Evolutionary conservation across 192 early-diverging fungal species (phyloP), one percentile per base, ranked within the genome.

Genomic region (Umbelopsis isabellina): DNA sequence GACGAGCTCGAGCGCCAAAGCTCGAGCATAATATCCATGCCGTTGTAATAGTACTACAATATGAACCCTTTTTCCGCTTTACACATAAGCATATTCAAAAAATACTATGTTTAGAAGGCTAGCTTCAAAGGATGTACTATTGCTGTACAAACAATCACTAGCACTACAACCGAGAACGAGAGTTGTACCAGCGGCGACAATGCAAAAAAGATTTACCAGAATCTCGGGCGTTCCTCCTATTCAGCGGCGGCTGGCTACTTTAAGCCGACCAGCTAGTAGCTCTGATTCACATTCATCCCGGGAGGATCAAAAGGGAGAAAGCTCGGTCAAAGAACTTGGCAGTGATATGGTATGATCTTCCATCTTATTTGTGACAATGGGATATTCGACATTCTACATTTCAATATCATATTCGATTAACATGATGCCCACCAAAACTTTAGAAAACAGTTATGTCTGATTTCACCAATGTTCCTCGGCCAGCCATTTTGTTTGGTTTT

Each of bases 401-500:
- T 13, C 12, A 49, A 20, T 16, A 5, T 18, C 9, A 49, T 49
- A 49, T 16, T 49, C n/a, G 18, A 49, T 49, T 5, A 16, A 20
- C 18, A 49, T 21, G 9, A 49, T 49, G 48, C 16, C 3, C n/a
- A n/a, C 1, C 37, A 61, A 11, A 13, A 6, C 27, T 22, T n/a
- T 33, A 61, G 55, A 61, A 35, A 61, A 35, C 55, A 3, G 55
- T 61, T n/a, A 33, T 35, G 55, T 61, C 55, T 25, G 55, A 61
- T 35, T 61, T 61, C 25, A 61, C 55, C 18, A 35, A 61, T 35
- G 55, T 61, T 30, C 55, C 55, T 8, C 27, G 33, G 30, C 55
- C 55, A 35, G 55, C 55, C 0, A 61, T 61, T 13, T 4, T 61
- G 16, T 61, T 61, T 35, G 55, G 55, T 30, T 61, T 61, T 61